Percentiles rank a stretch among this genome's conserved stretches.
Conservation (phyloP, 1,284 basidiomycete species). For the Wolfiporia cocos region DNA sequence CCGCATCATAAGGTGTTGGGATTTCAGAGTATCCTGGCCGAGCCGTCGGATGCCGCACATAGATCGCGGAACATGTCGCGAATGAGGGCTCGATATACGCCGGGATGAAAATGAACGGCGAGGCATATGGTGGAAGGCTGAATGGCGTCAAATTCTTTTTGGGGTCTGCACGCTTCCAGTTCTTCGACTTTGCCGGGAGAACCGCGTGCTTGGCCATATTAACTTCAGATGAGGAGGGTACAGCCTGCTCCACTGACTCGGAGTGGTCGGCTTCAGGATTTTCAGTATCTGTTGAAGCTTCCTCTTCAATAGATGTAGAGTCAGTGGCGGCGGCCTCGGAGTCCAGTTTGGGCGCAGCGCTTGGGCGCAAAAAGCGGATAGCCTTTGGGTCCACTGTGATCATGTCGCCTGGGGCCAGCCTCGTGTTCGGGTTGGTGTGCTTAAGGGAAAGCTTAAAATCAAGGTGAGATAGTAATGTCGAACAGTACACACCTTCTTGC, state of each 20-base stretch:
- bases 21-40: slow-evolving; percentile 90
- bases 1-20: slow-evolving; percentile 89
- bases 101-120: slow-evolving; percentile 93
- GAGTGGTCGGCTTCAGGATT: slow-evolving; percentile 1
- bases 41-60: slow-evolving; percentile 94
- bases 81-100: slow-evolving; percentile 93
- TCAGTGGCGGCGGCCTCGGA: slow-evolving; percentile 11
- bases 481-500: slow-evolving; percentile 74
- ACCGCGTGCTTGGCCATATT: not conserved
- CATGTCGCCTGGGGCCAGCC: slow-evolving; percentile 92
- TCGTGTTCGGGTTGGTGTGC: slow-evolving; percentile 85
- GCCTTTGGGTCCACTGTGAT: slow-evolving; percentile 81
- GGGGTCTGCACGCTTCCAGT: not conserved
- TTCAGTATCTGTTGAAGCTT: not conserved
- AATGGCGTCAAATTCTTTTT: slow-evolving; percentile 58
- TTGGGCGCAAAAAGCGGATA: slow-evolving; percentile 69
- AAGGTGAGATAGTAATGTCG: too few relatives aligned
- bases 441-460: slow-evolving; percentile 31
- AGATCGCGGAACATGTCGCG: slow-evolving; percentile 88
- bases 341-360: slow-evolving; percentile 14
- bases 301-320: slow-evolving; percentile 5
- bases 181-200: not conserved
- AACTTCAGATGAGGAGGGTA: not conserved
- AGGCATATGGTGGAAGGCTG: slow-evolving; percentile 81
- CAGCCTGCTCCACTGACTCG: too few relatives aligned